These are phyloP conservation scores for Aspergillus ruber DNA, from an alignment of 2,329 filamentous ascomycete species.

Conservation along the genomic window DNA sequence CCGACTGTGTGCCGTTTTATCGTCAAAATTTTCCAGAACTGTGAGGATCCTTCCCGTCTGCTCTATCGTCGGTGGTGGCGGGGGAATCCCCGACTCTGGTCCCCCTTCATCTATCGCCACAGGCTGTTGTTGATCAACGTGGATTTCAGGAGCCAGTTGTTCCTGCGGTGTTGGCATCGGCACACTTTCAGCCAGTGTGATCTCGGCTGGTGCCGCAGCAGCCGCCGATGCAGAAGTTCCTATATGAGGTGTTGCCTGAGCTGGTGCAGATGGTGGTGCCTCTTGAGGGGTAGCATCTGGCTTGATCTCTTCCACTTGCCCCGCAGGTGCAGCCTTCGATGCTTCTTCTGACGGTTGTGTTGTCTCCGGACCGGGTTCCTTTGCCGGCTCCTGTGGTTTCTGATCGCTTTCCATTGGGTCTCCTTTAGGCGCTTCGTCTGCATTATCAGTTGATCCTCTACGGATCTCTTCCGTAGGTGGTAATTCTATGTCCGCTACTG, in stretches of 20 bases:
- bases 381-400: not conserved
- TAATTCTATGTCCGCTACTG: not conserved
- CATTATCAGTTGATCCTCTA: not conserved
- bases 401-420: not conserved
- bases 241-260: slow-evolving; percentile 3
- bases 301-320: slow-evolving; percentile 5
- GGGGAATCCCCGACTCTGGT: slow-evolving; percentile 19
- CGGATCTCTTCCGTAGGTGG: not conserved
- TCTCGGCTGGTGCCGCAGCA: not conserved
- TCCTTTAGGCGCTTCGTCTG: not conserved
- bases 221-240: not conserved
- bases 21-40: slow-evolving; percentile 53
- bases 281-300: slow-evolving; percentile 2
- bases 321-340: not conserved
- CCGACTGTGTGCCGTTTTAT: slow-evolving; percentile 48
- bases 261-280: slow-evolving; percentile 2
- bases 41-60: slow-evolving; percentile 53
- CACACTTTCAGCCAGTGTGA: slow-evolving; percentile 1
- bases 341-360: not conserved
- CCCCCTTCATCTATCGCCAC: slow-evolving; percentile 11
- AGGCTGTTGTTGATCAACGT: slow-evolving; percentile 13
- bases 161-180: slow-evolving; percentile 2
- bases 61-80: slow-evolving; percentile 37
- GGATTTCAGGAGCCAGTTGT: slow-evolving; percentile 11
- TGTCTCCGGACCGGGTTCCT: not conserved